phyloP scores from a whole-genome alignment of 176 grass and related monocot species.

The Zea luxurians region DNA sequence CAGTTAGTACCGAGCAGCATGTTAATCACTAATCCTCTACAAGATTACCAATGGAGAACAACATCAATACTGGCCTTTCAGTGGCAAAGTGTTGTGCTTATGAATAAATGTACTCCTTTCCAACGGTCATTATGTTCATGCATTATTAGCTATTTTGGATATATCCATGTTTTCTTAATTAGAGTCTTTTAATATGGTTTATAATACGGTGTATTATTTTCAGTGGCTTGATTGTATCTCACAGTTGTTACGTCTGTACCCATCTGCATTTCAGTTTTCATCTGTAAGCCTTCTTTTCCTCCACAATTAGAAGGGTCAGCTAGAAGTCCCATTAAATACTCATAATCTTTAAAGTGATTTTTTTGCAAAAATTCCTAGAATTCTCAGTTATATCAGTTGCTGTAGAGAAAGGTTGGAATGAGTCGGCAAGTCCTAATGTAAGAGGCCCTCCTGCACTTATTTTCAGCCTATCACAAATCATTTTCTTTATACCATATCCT shows the following conservation, averaged over 20 bases:
- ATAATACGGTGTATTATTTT: conserved; percentile 35
- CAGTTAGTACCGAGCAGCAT: neutral
- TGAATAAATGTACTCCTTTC: neutral
- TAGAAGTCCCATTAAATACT: conserved; percentile 14
- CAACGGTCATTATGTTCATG: neutral
- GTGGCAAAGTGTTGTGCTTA: neutral
- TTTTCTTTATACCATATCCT: too few species aligned
- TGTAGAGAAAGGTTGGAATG: too few species aligned
- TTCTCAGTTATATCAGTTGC: too few species aligned
- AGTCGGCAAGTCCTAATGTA: too few species aligned
- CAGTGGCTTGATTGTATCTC: conserved; percentile 96
- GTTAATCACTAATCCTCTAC: neutral
- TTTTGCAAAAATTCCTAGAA: too few species aligned
- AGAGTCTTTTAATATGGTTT: conserved; percentile 8
- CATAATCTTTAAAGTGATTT: neutral
- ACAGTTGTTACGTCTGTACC: conserved; percentile 83
- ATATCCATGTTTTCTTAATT: conserved; percentile 22
- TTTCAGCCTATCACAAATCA: too few species aligned
- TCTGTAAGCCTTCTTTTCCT: conserved; percentile 64
- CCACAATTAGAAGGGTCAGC: neutral
- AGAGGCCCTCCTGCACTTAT: too few species aligned
- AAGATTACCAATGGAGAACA: neutral
- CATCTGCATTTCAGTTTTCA: conserved; percentile 92
- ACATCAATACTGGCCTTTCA: conserved; percentile 2
- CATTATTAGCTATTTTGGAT: conserved; percentile 22